Evolutionary conservation across 768 basidiomycete species (phyloP).

Genomic region (Tricholoma sp.): DNA sequence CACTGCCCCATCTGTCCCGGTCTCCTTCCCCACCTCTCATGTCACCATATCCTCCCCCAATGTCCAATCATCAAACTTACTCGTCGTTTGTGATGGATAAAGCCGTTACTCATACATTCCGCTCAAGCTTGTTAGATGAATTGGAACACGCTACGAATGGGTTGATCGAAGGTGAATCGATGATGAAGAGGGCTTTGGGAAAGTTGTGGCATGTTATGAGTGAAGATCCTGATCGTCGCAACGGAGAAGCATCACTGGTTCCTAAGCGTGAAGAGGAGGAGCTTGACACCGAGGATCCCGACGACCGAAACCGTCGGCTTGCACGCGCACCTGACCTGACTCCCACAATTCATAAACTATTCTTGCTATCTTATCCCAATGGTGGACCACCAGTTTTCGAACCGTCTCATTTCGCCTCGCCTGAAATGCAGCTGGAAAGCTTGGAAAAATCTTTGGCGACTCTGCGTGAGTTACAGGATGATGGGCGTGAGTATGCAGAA

Average conservation of each 20-base stretch:
- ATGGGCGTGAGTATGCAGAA: constrained; percentile 83
- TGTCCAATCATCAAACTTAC: constrained; percentile 65
- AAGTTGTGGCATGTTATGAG: constrained; percentile 78
- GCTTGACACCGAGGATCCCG: constrained; percentile 40
- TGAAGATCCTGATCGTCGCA: constrained; percentile 52
- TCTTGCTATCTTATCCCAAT: constrained; percentile 49
- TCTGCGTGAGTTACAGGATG: constrained; percentile 78
- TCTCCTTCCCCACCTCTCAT: constrained; percentile 72
- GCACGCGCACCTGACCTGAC: constrained; percentile 64
- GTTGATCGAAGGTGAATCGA: constrained; percentile 79
- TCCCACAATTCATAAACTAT: constrained; percentile 61
- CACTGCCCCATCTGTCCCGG: constrained; percentile 70
- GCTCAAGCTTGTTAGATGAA: constrained; percentile 71
- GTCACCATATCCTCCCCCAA: constrained; percentile 71
- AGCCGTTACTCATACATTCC: constrained; percentile 78
- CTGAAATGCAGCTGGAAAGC: constrained; percentile 62
- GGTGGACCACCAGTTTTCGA: constrained; percentile 46
- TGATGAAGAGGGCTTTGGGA: constrained; percentile 69
- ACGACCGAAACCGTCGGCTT: constrained; percentile 36
- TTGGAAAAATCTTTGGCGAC: constrained; percentile 72
- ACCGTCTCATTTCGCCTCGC: constrained; percentile 57
- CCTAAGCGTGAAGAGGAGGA: constrained; percentile 70
- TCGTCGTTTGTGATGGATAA: constrained; percentile 85
- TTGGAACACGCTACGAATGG: constrained; percentile 79
- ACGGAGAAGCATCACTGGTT: constrained; percentile 37